Base-by-base conservation (phyloP, 2,329 filamentous ascomycete genomes). In the Laburnicola sp. region DNA sequence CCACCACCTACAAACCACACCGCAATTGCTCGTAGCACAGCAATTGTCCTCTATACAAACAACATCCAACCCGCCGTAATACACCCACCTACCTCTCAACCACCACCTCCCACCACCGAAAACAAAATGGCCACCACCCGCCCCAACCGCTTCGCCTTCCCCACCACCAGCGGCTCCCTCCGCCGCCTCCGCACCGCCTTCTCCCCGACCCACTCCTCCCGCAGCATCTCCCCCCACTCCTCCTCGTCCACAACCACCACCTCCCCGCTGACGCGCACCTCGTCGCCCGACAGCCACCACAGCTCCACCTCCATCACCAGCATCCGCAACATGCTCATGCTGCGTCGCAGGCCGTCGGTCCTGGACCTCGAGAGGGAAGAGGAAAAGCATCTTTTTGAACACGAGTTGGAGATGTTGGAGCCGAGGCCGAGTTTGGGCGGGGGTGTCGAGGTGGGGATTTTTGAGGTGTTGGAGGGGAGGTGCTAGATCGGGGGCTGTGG, bases 391-490 rank as follows among this genome's bases (percentile, higher is more conserved):
- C 45, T 66, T 2, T 74, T 71, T 37, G 60, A 59, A 22, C 51
- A 58, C 31, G 66, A 68, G 47, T 41, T 70, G 10, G 60, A 62
- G 9, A 56, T 71, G 44, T 53, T 74, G 2, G 71, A 74, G 60
- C 71, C 71, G 0, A 27, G 71, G 46, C 68, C 69, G 0, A 53
- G 48, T 7, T 10, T 57, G 6, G 54, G 48, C 1, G 48, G 54
- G 1, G 45, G 45, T 0, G 59, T 58, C 7, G 64, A 63, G 36
- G 65, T 71, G 0, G 68, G 71, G 22, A 74, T 74, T 28, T 73
- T 73, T 34, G 68, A 73, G 64, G 71, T 74, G 8, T 46, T 74
- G 41, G 66, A 70, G 27, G 69, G 70, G 1, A 65, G 63, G 56
- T 62, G 53, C 42, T 71, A 59, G 46, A 36, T n/a, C n/a, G n/a